A percentile compares a stretch with the other conserved stretches of the same genome.
These are phyloP conservation scores for Ananas comosus DNA, from an alignment of 176 grass and related monocot genomes.

Conservation along the genomic window DNA sequence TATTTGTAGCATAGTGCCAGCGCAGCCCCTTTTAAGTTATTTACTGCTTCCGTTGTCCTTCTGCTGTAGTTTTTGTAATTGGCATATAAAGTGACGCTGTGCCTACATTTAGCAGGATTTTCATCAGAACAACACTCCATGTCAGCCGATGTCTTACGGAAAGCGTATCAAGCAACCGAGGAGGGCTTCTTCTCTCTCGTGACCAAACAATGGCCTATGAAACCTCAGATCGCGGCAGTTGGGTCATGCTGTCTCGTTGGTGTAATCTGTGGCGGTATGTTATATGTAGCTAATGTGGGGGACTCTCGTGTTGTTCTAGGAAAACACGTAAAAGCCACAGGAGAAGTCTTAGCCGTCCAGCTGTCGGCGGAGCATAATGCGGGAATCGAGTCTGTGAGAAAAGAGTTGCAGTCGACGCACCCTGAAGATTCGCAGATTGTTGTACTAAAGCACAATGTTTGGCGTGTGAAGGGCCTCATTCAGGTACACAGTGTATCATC, in stretches of 20 bases:
- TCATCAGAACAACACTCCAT: slow-evolving; percentile 13
- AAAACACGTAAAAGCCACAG: slow-evolving; percentile 24
- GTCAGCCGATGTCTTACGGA: slow-evolving; percentile 23
- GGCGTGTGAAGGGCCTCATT: slow-evolving; percentile 30
- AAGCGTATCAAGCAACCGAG: slow-evolving; percentile 23
- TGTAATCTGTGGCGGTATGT: slow-evolving; percentile 17
- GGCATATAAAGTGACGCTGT: not conserved
- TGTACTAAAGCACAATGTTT: slow-evolving; percentile 29
- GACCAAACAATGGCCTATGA: slow-evolving; percentile 22
- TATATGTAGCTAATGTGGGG: slow-evolving; percentile 24
- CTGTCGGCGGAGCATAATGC: slow-evolving; percentile 23
- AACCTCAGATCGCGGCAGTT: slow-evolving; percentile 25
- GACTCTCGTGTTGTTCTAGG: slow-evolving; percentile 27
- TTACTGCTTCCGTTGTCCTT: too few relatives aligned
- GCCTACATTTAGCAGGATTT: slow-evolving; percentile 18
- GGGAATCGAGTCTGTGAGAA: slow-evolving; percentile 20
- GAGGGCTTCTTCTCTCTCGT: slow-evolving; percentile 25
- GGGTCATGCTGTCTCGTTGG: slow-evolving; percentile 26
- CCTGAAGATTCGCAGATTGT: slow-evolving; percentile 24
- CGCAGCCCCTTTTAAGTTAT: too few relatives aligned
- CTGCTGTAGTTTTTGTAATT: not conserved
- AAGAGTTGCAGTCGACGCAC: slow-evolving; percentile 21
- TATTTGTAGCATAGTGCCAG: too few relatives aligned
- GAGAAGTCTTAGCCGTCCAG: slow-evolving; percentile 24
- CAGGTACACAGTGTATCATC: slow-evolving; percentile 9